Base-by-base conservation (phyloP, 805 yeast genomes). In the Suhomyces sp. region DNA sequence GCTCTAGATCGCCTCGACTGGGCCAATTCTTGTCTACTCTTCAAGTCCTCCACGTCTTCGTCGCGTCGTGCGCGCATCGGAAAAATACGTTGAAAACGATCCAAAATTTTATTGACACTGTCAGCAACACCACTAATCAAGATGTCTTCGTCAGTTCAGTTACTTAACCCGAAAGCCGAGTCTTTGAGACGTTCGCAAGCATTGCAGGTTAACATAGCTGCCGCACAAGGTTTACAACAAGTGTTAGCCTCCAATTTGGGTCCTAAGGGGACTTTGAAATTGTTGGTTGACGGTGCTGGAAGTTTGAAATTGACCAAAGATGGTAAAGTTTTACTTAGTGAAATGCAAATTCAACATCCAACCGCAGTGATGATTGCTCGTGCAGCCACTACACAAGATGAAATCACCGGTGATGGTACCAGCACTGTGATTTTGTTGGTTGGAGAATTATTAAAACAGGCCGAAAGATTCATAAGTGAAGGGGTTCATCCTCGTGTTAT, bases 331-430 rank as follows among this genome's bases (percentile, higher is more conserved):
- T 76, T 94, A 52, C 77, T 94, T 54, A 83, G 88, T 41, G 99
- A 94, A 68, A 94, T 94, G 99, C 99, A 94, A 74, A 93, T 93
- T 71, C 80, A 76, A 59, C 79, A 76, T 54, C 80, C 80, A 9
- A 76, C 80, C 5, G 80, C 80, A 1, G 78, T 76, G 44, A 74
- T 74, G 79, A 74, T 75, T 58, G 96, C 99, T 2, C 82, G 98
- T 59, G 99, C 98, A 12, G 99, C 99, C 48, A 85, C 97, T 46
- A 97, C 99, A 0, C 99, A 94, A 73, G 99, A 94, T 70, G 99
- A 94, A 71, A 90, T 94, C 67, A 89, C 98, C n/a, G 99, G 99
- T 48, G 99, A 94, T 72, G 99, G 99, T 58, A 94, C 99, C 51
- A 93, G 98, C 5, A 88, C 97, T 1, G 99, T 94, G 51, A 93